Evolutionary conservation across 352 stramenopile genomes (phyloP), one percentile per base, ranked within the genome.

Genomic region (Globisporangium nunn): DNA sequence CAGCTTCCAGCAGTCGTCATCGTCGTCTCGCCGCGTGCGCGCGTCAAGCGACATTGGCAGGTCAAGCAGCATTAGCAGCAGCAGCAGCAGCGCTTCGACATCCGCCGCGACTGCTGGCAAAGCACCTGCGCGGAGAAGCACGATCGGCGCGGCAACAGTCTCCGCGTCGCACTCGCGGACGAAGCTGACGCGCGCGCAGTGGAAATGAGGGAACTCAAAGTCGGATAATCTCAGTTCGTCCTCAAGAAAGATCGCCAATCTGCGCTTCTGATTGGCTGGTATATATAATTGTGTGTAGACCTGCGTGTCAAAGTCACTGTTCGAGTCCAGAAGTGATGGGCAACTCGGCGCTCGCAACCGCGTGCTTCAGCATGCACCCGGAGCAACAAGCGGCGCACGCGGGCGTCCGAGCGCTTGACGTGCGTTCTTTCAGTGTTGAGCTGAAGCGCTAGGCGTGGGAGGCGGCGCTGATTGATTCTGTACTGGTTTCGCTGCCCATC

Each of bases 141-240:
- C 45, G 8, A 28, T 60, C 31, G 23, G 52, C 8, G 17, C 59
- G 1, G 41, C 52, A 10, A 52, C 37, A 1, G 31, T 33, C 47
- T 64, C 59, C 14, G 46, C 51, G 39, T 60, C 59, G 14, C 60
- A 56, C 59, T 64, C 47, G 46, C 59, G 53, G 8, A 17, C 40
- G 11, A 78, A 68, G 50, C 67, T 62, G 48, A 45, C 65, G 35
- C 70, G 77, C 52, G 74, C 72, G 18, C 74, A 79, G 37, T 87
- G 74, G 74, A 74, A 80, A 64, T 87, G 23, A 23, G 23, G 23
- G 23, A 23, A 23, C 23, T 23, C 23, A 23, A 23, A 23, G 23
- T 23, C 23, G 23, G 23, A 23, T 23, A 23, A 23, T 23, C 23
- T 23, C 23, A 23, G 23, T 23, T 23, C 23, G 23, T 23, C 23